Evolutionary conservation across 495 filamentous ascomycete species (phyloP), one percentile per base, ranked within the genome.

Genomic region (Gamarada debralockiae): DNA sequence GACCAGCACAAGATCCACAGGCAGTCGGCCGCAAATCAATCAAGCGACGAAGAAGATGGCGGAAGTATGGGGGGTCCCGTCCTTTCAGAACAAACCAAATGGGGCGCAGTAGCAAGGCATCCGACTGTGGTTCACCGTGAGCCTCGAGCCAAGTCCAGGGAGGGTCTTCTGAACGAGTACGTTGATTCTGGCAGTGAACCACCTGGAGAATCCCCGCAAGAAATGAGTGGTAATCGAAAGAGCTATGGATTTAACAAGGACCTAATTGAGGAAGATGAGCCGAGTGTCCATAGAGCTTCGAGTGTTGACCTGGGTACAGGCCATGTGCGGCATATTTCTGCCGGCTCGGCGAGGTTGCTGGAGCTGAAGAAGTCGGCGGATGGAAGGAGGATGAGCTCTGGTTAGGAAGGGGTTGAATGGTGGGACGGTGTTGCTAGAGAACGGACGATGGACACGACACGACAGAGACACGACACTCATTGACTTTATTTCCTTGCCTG

Each of bases 251-350:
- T 52, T 13, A 75, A 75, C 56, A 71, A 76, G 33, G 72, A 70
- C 41, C 70, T 68, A 43, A 70, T 68, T 22, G 75, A 78, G 20
- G 68, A 60, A n/a, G 75, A 77, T 27, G 69, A 56, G 12, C 55
- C 43, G 13, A 63, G 63, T 15, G 61, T 87, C 25, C 75, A 80
- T 31, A 79, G 85, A 49, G 82, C 87, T 13, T 80, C 80, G 9
- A 86, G 85, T 60, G 67, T 87, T 38, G 78, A 84, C 53, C 70
- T 82, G 47, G 81, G 77, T 25, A 80, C 76, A 56, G 69, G 75
- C 3, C 86, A 90, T 60, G 77, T 67, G 17, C 71, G 85, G n/a
- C 83, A 83, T 42, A 81, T 88, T 57, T 89, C 84, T 51, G 84
- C 85, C 17, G 87, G 86, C 20, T 88, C 83, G 65, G 85, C 86